Evolutionary conservation across 208 protist species (phyloP), one percentile per base, ranked within the genome.

Genomic region (Acanthamoeba royreba): DNA sequence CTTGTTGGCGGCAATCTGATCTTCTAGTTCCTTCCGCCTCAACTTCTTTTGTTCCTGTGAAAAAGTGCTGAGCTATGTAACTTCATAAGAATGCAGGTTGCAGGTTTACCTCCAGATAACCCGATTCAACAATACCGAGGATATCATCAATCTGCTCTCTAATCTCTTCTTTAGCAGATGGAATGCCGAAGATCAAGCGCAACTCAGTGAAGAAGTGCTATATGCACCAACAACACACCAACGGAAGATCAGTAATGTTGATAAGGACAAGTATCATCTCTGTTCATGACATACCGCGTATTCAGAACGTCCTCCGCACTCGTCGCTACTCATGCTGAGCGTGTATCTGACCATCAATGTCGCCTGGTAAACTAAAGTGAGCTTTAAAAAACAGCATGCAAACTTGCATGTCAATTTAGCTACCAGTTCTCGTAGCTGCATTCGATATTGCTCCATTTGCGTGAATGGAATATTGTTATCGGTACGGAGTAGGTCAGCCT

Each of bases 281-380:
- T 22, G n/a, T n/a, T n/a, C n/a, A n/a, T n/a, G n/a, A n/a, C n/a
- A n/a, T 83, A 83, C 72, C 81, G 81, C 43, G 61, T 89, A 89
- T 46, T 89, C 81, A 7, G 81, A 89, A 5, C 40, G 81, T 22
- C 81, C 81, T 8, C 81, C 81, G 38, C 81, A 89, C n/a, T 89
- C 81, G 28, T 89, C 81, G 81, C 81, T 89, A 46, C 81, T 89
- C 81, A 89, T 89, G 47, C 46, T 63, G 7, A 89, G 47, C 28
- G 81, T 89, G 28, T 89, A 89, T 4, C 81, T 13, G 15, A 89
- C 81, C 81, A 89, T 89, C 81, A 89, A 22, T 63, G 81, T 89
- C 17, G 81, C 81, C 81, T 89, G 42, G 81, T 53, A 55, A 15
- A 77, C 13, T 15, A 9, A 22, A 43, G 11, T 22, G 31, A 8